These are phyloP conservation scores for Physaria fendleri DNA, from an alignment of 345 rosid genomes.

Conservation along the genomic window DNA sequence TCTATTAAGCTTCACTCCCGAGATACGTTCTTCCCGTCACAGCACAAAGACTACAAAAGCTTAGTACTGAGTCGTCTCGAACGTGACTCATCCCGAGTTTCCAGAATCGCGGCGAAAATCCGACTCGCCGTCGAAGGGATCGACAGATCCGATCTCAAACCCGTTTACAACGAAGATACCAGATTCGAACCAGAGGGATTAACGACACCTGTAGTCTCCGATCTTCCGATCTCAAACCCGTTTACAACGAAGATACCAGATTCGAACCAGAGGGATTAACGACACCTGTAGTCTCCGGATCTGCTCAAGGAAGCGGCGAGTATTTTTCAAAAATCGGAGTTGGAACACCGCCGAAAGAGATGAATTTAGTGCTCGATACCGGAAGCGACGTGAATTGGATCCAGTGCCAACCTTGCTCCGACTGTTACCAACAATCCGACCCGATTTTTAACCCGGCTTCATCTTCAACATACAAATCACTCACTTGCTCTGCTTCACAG, in stretches of 20 bases:
- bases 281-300: conserved; percentile 70
- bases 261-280: conserved; percentile 45
- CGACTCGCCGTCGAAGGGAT: conserved; percentile 41
- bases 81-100: conserved; percentile 73
- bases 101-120: conserved; percentile 37
- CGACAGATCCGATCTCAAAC: conserved; percentile 47
- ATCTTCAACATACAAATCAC: conserved; percentile 54
- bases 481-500: conserved; percentile 49
- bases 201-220: conserved; percentile 59
- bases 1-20: conserved; percentile 59
- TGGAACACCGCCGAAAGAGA: conserved; percentile 65
- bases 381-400: conserved; percentile 91
- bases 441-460: conserved; percentile 58
- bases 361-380: conserved; percentile 63
- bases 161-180: conserved; percentile 28
- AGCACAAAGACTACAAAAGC: conserved; percentile 50
- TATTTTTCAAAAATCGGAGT: conserved; percentile 78
- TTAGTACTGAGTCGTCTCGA: conserved; percentile 54
- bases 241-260: conserved; percentile 24
- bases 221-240: conserved; percentile 56
- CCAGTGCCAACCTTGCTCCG: conserved; percentile 73
- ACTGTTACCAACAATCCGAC: conserved; percentile 83
- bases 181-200: conserved; percentile 44
- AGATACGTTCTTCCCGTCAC: conserved; percentile 38
- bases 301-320: conserved; percentile 85